Conservation (phyloP, 257 asterid genomes). For the Solanum infundibuliforme region DNA sequence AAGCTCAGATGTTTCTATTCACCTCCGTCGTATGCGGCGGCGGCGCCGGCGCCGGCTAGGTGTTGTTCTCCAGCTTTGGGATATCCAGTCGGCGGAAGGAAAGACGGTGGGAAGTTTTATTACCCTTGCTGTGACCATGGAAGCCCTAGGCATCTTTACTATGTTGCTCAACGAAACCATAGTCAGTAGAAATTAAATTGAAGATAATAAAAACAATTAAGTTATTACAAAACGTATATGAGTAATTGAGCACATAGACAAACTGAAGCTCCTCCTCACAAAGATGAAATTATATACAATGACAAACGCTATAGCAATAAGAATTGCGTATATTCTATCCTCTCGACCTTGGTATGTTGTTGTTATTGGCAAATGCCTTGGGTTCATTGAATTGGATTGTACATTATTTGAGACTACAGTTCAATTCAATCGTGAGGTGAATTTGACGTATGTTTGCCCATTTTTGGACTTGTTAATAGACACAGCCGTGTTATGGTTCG, state of each 20-base stretch:
- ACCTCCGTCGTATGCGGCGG: constrained; percentile 13
- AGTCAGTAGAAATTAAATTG: constrained; percentile 1
- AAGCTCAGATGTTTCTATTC: constrained; percentile 9
- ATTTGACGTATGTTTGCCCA: background rate
- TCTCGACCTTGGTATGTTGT: no score
- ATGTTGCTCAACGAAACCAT: constrained; percentile 19
- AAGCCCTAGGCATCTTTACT: constrained; percentile 14
- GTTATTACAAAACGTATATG: background rate
- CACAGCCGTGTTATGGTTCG: background rate
- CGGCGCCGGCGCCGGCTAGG: background rate
- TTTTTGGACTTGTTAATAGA: background rate
- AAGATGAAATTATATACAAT: background rate
- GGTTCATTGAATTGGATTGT: background rate
- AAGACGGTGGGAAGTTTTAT: background rate
- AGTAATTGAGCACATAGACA: background rate
- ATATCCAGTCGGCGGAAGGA: constrained; percentile 1
- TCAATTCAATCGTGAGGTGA: background rate
- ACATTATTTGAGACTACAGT: background rate
- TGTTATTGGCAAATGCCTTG: background rate
- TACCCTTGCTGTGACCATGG: constrained; percentile 15
- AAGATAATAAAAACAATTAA: background rate
- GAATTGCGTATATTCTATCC: background rate
- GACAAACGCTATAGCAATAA: background rate
- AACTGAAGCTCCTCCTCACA: background rate
- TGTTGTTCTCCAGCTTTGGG: constrained; percentile 10